A percentile compares a stretch with the other conserved stretches of the same genome.
phyloP scores from a whole-genome alignment of 768 basidiomycete species.

The Scleroderma bovista region DNA sequence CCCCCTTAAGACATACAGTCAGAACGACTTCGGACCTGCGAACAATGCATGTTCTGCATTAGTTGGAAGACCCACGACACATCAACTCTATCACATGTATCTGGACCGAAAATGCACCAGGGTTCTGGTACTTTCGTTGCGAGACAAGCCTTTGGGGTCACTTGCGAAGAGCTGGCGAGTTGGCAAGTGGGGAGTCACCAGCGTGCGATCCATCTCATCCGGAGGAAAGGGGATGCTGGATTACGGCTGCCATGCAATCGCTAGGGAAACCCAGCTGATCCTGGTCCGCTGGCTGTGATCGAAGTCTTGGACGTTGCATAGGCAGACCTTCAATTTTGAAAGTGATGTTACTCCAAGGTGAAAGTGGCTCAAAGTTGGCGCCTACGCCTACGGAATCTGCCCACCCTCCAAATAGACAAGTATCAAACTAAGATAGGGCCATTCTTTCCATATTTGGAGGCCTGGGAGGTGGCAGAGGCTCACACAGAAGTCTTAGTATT shows the following conservation, averaged over 20 bases:
- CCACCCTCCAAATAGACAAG: conserved; percentile 45
- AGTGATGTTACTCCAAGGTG: conserved; percentile 65
- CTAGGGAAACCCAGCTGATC: conserved; percentile 36
- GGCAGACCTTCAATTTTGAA: conserved; percentile 70
- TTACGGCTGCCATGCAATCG: conserved; percentile 76
- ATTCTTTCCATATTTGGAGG: too few relatives aligned
- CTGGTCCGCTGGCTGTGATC: conserved; percentile 45
- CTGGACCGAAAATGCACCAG: conserved; percentile 81
- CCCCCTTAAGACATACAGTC: conserved; percentile 55
- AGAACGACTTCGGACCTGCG: conserved; percentile 79
- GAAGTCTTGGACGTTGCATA: conserved; percentile 95
- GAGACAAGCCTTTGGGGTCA: conserved; percentile 94
- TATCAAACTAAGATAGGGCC: too few relatives aligned
- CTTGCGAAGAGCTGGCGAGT: conserved; percentile 82
- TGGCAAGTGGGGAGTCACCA: conserved; percentile 53
- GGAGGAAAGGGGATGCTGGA: conserved; percentile 81
- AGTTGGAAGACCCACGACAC: conserved; percentile 80
- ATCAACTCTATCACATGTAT: conserved; percentile 76
- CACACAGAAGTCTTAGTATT: too few relatives aligned
- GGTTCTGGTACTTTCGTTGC: conserved; percentile 77
- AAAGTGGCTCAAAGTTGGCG: conserved; percentile 42
- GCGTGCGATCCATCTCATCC: conserved; percentile 77
- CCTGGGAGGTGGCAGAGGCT: too few relatives aligned
- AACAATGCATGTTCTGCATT: conserved; percentile 71
- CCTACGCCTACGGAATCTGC: conserved; percentile 45